phyloP scores from a whole-genome alignment of 2,329 filamentous ascomycete species.

The Colletotrichum tanaceti region DNA sequence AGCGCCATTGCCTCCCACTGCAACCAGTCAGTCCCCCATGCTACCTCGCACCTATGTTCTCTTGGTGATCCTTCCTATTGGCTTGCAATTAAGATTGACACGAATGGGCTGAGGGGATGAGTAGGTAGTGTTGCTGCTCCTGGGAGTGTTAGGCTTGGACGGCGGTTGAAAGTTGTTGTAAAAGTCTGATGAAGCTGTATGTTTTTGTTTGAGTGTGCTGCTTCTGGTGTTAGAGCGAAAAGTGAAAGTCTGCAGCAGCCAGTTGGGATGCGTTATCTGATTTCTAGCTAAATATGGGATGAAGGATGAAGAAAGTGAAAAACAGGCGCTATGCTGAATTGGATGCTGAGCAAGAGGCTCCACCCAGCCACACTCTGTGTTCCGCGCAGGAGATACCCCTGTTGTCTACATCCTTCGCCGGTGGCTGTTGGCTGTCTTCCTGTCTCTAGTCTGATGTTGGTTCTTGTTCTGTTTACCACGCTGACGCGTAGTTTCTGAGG shows the following conservation, averaged over 20 bases:
- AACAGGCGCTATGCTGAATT: slow-evolving; percentile 26
- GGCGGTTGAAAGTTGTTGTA: neutral
- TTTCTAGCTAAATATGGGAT: slow-evolving; percentile 24
- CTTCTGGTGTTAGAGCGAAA: slow-evolving; percentile 28
- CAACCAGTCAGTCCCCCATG: slow-evolving; percentile 25
- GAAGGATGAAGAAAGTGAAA: slow-evolving; percentile 36
- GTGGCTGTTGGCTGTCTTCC: neutral
- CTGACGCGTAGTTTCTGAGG: slow-evolving; percentile 30
- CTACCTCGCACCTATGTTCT: slow-evolving; percentile 24
- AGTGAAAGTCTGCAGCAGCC: slow-evolving; percentile 30
- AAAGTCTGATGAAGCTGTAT: slow-evolving; percentile 12
- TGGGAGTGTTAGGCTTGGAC: too few species aligned
- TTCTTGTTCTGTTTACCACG: slow-evolving; percentile 9
- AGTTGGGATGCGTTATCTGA: slow-evolving; percentile 24
- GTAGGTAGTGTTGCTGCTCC: too few species aligned
- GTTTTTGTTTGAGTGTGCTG: slow-evolving; percentile 27
- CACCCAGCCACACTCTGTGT: slow-evolving; percentile 9
- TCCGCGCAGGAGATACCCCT: slow-evolving; percentile 22
- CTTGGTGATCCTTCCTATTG: slow-evolving; percentile 18
- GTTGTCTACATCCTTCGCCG: neutral
- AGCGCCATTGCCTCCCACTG: neutral
- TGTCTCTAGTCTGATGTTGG: too few species aligned
- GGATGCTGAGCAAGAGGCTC: slow-evolving; percentile 27
- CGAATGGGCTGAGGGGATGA: too few species aligned
- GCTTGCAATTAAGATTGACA: slow-evolving; percentile 10